Evolutionary conservation across 371 early-diverging fungal species (phyloP), one percentile per base, ranked within the genome.

Genomic region (Mucor indicus): DNA sequence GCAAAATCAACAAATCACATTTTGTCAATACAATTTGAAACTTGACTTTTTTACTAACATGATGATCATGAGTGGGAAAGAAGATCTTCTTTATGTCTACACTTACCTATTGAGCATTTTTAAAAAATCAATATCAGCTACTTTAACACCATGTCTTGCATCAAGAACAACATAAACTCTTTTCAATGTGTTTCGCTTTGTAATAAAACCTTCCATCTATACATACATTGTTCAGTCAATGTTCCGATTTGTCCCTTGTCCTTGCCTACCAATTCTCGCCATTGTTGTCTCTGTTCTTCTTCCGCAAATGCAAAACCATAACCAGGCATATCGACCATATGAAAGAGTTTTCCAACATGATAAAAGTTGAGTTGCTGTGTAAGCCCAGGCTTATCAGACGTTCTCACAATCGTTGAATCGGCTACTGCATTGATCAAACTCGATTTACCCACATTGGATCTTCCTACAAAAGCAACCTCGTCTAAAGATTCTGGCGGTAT

Each of bases 301-400:
- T 89, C 86, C 7, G 76, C 89, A 67, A 79, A 87, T 2, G 92
- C 92, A 67, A 91, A 91, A 21, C 92, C 92, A 62, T 90, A 90
- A 25, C 92, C 92, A 8, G 92, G 92, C 92, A 91, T 90, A 61
- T 91, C 92, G 7, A 90, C 82, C 55, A 91, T 68, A 41, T 72
- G 72, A 48, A 91, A 84, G 25, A 77, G 64, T 16, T 65, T 62
- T 2, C 77, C 80, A 8, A 80, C 87, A 4, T 80, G 70, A 57
- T 78, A 91, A 57, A 90, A 91, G 59, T 90, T 90, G 50, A 91
- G 49, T 61, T 89, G 90, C 36, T 86, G 88, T 6, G 92, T 91
- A 35, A 88, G 54, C 6, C 92, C 92, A 6, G 92, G 92, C 49
- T 84, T 86, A 55, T 86, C 82, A 10, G 83, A 83, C 9, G 75